Evolutionary conservation across 371 early-diverging fungal species (phyloP).

Genomic region (Nosema muscidifuracis): DNA sequence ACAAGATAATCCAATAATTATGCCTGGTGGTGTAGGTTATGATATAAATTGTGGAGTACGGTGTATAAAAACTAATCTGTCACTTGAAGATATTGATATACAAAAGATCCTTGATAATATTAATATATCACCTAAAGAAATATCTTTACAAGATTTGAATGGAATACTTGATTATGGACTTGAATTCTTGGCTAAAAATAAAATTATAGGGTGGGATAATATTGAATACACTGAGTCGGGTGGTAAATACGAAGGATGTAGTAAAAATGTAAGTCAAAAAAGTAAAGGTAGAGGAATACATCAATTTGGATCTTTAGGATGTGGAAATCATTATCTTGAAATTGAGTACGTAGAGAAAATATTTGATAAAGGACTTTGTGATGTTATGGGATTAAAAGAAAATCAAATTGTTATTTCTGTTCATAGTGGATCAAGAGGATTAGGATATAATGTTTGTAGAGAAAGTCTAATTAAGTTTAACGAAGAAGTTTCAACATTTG

Average conservation of each 20-base stretch:
- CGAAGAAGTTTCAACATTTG: not conserved
- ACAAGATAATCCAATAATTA: conserved; percentile 25
- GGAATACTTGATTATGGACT: conserved; percentile 46
- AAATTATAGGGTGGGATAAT: conserved; percentile 44
- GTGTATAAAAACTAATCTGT: conserved; percentile 44
- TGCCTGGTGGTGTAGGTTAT: conserved; percentile 60
- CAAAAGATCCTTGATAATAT: conserved; percentile 20
- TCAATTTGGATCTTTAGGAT: conserved; percentile 60
- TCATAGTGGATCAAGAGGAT: conserved; percentile 62
- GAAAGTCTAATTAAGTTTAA: conserved; percentile 37
- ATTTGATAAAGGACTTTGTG: conserved; percentile 41
- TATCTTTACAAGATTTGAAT: conserved; percentile 12
- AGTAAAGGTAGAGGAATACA: conserved; percentile 48
- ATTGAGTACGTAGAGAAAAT: conserved; percentile 59
- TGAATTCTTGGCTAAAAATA: conserved; percentile 22
- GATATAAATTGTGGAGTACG: conserved; percentile 65
- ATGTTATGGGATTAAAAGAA: conserved; percentile 42
- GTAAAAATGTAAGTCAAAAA: conserved; percentile 47
- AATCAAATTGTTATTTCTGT: conserved; percentile 54
- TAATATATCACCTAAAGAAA: conserved; percentile 16
- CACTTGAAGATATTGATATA: not conserved
- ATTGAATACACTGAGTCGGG: conserved; percentile 47
- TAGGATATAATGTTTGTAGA: conserved; percentile 54
- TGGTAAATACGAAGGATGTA: conserved; percentile 45
- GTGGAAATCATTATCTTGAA: conserved; percentile 64